A percentile compares a stretch with the other conserved stretches of the same genome.
phyloP scores from a whole-genome alignment of 2,329 filamentous ascomycete genomes.

The Xylaria multiplex region DNA sequence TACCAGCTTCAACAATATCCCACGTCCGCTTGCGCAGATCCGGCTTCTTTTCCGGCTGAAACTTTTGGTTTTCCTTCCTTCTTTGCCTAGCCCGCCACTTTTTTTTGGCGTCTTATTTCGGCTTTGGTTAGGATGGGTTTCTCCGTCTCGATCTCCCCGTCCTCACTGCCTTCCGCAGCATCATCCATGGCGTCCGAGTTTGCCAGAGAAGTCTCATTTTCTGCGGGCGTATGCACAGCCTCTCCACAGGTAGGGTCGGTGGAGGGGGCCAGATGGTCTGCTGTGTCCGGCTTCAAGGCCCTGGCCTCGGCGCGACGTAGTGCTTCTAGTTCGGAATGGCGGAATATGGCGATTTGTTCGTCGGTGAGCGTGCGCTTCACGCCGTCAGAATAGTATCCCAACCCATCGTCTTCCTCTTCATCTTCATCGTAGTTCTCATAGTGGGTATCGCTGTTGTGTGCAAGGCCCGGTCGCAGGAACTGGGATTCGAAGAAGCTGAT shows the following conservation, averaged over 20 bases:
- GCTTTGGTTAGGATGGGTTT: slow-evolving; percentile 43
- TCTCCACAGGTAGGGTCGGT: slow-evolving; percentile 19
- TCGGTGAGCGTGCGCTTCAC: slow-evolving; percentile 90
- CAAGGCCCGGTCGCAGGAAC: slow-evolving; percentile 54
- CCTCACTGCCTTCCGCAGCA: slow-evolving; percentile 45
- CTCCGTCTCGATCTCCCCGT: slow-evolving; percentile 50
- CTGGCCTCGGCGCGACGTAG: slow-evolving; percentile 66
- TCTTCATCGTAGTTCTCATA: slow-evolving; percentile 44
- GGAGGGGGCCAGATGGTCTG: slow-evolving; percentile 29
- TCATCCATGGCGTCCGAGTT: slow-evolving; percentile 36
- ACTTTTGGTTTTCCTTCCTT: slow-evolving; percentile 53
- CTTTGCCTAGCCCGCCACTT: slow-evolving; percentile 53
- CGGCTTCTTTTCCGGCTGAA: slow-evolving; percentile 61
- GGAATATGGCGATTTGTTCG: slow-evolving; percentile 88
- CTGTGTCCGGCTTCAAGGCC: slow-evolving; percentile 42
- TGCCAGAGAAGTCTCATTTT: slow-evolving; percentile 9
- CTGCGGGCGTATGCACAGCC: slow-evolving; percentile 3
- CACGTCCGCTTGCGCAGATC: slow-evolving; percentile 74
- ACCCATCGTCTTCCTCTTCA: slow-evolving; percentile 65
- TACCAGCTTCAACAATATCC: slow-evolving; percentile 71
- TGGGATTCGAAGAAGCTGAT: slow-evolving; percentile 57
- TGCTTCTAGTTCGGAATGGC: slow-evolving; percentile 84
- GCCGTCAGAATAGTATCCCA: slow-evolving; percentile 89
- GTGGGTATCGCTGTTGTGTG: slow-evolving; percentile 36
- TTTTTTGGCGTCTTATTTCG: slow-evolving; percentile 47